These are phyloP conservation scores for Verticillium zaregamsianum DNA, from an alignment of 2,329 filamentous ascomycete genomes.

Conservation along the genomic window DNA sequence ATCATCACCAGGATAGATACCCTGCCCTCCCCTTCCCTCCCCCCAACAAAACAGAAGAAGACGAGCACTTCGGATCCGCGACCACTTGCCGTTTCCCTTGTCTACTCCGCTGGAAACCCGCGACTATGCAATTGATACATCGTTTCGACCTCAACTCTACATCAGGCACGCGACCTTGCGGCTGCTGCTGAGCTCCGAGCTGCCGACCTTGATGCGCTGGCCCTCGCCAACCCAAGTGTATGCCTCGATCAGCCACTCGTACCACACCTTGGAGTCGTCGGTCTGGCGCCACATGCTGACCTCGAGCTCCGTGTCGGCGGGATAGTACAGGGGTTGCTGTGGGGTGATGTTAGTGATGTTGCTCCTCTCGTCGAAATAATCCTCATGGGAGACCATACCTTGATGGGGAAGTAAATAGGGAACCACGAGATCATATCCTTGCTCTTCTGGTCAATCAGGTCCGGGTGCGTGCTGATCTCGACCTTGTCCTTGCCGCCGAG, in stretches of 20 bases:
- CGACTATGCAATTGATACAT: not conserved
- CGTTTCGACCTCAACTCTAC: conserved; percentile 32
- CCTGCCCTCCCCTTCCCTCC: not conserved
- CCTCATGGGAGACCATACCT: conserved; percentile 52
- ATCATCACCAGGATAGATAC: conserved; percentile 2
- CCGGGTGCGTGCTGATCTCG: conserved; percentile 88
- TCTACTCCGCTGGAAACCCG: not conserved
- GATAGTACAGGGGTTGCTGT: conserved; percentile 82
- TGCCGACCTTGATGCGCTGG: conserved; percentile 60
- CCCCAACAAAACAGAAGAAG: not conserved
- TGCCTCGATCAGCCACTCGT: conserved; percentile 93
- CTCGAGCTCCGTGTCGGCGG: conserved; percentile 78
- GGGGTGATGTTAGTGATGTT: not conserved
- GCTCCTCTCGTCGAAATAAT: not conserved
- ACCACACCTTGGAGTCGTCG: conserved; percentile 95
- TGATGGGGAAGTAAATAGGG: conserved; percentile 94
- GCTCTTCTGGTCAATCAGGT: conserved; percentile 88
- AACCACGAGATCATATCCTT: conserved; percentile 99
- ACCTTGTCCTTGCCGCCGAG: conserved; percentile 49
- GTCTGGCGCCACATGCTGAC: conserved; percentile 96
- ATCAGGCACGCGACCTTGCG: conserved; percentile 68
- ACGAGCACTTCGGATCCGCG: not conserved
- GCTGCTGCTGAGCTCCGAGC: conserved; percentile 65
- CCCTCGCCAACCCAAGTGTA: conserved; percentile 62
- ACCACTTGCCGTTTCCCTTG: not conserved